Conservation (phyloP, 1,139 yeast genomes). For the Candida glucosophila region DNA sequence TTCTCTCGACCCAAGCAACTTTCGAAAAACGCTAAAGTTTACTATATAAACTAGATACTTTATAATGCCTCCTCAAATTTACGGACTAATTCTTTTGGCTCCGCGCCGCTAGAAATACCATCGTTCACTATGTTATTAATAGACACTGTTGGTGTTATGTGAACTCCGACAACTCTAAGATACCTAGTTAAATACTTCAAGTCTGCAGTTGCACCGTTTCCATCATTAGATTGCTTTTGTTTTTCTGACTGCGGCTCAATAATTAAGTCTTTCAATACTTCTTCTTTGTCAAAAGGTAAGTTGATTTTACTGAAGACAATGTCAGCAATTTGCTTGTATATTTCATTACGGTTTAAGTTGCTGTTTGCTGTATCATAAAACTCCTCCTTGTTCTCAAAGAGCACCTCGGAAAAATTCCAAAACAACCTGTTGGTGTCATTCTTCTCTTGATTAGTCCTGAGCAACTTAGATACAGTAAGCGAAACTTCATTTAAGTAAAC, state of each 20-base stretch:
- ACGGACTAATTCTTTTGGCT: constrained; percentile 23
- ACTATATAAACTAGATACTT: too few species aligned
- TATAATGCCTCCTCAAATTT: constrained; percentile 13
- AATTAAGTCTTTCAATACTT: constrained; percentile 24
- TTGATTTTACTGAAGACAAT: constrained; percentile 33
- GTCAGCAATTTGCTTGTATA: constrained; percentile 46
- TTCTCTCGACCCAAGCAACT: too few species aligned
- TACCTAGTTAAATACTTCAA: constrained; percentile 66
- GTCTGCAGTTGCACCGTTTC: constrained; percentile 53
- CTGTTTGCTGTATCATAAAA: constrained; percentile 59
- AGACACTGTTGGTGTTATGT: constrained; percentile 76
- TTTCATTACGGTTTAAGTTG: constrained; percentile 46
- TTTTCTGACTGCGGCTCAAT: constrained; percentile 14
- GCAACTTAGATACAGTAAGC: constrained; percentile 54
- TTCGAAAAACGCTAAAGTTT: too few species aligned
- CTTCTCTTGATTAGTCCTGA: constrained; percentile 28
- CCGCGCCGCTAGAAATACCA: constrained; percentile 30
- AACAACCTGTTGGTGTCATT: constrained; percentile 28
- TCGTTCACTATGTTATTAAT: constrained; percentile 54
- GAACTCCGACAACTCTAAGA: constrained; percentile 72
- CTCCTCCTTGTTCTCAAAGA: constrained; percentile 44
- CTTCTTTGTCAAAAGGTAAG: constrained; percentile 28
- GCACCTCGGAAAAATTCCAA: constrained; percentile 51
- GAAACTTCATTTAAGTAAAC: constrained; percentile 63
- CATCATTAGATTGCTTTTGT: constrained; percentile 38